Conservation (phyloP, 306 rosid species). For the Biancaea sappan region DNA sequence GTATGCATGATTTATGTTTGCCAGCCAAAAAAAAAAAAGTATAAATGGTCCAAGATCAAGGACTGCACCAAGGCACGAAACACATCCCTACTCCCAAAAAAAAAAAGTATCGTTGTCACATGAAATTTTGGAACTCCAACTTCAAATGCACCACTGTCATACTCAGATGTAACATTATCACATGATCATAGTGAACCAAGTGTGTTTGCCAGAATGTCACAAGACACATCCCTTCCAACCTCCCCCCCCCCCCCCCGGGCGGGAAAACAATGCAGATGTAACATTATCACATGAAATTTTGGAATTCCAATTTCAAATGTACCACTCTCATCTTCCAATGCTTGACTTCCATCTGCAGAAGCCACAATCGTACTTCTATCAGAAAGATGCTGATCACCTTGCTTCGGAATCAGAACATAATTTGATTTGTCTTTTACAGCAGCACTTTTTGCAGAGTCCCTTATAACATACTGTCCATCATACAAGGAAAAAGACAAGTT, state of each 20-base stretch:
- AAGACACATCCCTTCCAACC: no score
- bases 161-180: no score
- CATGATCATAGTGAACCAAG: neutral
- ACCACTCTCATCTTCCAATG: conserved; percentile 59
- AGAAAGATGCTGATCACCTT: conserved; percentile 51
- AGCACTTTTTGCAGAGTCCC: conserved; percentile 54
- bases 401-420: conserved; percentile 49
- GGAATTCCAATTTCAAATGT: conserved; percentile 36
- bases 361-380: conserved; percentile 44
- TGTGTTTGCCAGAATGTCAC: neutral
- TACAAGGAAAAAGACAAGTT: conserved; percentile 29
- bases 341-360: conserved; percentile 51
- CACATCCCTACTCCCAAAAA: no score
- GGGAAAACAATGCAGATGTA: no score
- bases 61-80: no score
- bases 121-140: no score
- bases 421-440: conserved; percentile 51
- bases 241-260: no score
- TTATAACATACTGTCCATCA: conserved; percentile 67
- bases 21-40: no score
- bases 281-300: conserved; percentile 17
- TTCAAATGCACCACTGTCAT: no score
- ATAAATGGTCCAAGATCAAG: neutral
- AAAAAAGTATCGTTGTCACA: no score
- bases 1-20: neutral